Evolutionary conservation across 441 rosid species (phyloP).

Genomic region (Mallotus japonicus): DNA sequence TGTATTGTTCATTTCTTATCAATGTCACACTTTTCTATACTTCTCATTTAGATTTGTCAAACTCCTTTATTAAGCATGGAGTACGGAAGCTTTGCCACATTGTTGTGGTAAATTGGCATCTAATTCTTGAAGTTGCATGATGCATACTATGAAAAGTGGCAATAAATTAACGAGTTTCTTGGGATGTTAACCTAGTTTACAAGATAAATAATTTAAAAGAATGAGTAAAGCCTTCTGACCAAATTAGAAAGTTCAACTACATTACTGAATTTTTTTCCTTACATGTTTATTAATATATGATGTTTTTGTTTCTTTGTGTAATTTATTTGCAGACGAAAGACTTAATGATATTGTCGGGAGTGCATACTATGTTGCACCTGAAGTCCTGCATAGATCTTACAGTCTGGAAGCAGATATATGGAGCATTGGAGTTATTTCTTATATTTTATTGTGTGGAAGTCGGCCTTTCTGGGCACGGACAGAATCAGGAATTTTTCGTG

Average conservation of each 20-base stretch:
- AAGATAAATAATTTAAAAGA: not conserved
- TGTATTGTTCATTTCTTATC: not conserved
- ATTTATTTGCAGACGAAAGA: slow-evolving; percentile 60
- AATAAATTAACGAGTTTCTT: no score
- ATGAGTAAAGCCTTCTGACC: not conserved
- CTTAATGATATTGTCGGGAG: slow-evolving; percentile 96
- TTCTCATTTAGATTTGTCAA: not conserved
- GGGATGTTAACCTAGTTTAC: not conserved
- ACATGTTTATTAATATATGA: not conserved
- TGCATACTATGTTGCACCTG: slow-evolving; percentile 96
- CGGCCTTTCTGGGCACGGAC: slow-evolving; percentile 97
- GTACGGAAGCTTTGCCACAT: not conserved
- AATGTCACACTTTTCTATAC: not conserved
- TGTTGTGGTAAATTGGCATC: not conserved
- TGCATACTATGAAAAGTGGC: no score
- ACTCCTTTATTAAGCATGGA: not conserved
- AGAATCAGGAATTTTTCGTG: slow-evolving; percentile 93
- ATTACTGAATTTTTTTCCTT: not conserved
- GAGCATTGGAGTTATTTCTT: slow-evolving; percentile 91
- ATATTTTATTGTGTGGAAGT: slow-evolving; percentile 92
- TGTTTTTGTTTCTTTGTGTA: not conserved
- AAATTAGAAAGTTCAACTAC: not conserved
- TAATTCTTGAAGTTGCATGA: no score
- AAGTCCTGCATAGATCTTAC: slow-evolving; percentile 93
- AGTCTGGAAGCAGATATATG: slow-evolving; percentile 87